A percentile compares a stretch with the other conserved stretches of the same genome.
Evolutionary conservation across 805 yeast genomes (phyloP).

Genomic region (Lipomyces yamadae): DNA sequence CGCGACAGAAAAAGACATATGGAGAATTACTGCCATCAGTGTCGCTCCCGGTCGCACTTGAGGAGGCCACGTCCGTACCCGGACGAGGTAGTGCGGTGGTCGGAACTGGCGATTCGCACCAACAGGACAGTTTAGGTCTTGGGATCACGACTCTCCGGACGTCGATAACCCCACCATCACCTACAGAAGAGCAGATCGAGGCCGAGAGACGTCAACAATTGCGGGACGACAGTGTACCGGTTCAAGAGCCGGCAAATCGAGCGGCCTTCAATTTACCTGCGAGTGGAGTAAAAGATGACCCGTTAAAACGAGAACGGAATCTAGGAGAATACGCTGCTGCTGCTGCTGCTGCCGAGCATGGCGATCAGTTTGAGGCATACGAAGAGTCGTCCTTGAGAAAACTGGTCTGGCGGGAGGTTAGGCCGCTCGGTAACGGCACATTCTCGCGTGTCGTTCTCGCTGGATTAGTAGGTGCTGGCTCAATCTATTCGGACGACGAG

Average conservation of each 20-base stretch:
- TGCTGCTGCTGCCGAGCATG: slow-evolving; percentile 12
- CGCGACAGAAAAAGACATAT: slow-evolving; percentile 20
- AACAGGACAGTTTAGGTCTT: slow-evolving; percentile 8
- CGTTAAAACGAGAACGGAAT: slow-evolving; percentile 26
- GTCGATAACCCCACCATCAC: slow-evolving; percentile 25
- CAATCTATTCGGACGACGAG: slow-evolving; percentile 11
- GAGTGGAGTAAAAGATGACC: slow-evolving; percentile 15
- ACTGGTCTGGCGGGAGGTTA: slow-evolving; percentile 44
- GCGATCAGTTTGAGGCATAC: slow-evolving; percentile 43
- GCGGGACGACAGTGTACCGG: not conserved
- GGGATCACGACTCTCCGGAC: slow-evolving; percentile 20
- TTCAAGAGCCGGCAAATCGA: not conserved
- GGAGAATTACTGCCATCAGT: slow-evolving; percentile 28
- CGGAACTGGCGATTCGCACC: not conserved
- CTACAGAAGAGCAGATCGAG: slow-evolving; percentile 21
- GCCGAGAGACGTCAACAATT: slow-evolving; percentile 5
- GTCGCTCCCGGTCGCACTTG: slow-evolving; percentile 11
- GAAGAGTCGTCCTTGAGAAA: slow-evolving; percentile 38
- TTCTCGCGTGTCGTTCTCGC: slow-evolving; percentile 50
- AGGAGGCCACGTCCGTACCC: not conserved
- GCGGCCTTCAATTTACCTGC: slow-evolving; percentile 9
- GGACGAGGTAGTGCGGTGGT: not conserved
- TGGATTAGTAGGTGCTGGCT: slow-evolving; percentile 12
- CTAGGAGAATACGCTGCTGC: slow-evolving; percentile 18
- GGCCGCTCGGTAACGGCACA: slow-evolving; percentile 50